phyloP scores from a whole-genome alignment of 1,139 yeast species.

The Yamadazyma sp. region DNA sequence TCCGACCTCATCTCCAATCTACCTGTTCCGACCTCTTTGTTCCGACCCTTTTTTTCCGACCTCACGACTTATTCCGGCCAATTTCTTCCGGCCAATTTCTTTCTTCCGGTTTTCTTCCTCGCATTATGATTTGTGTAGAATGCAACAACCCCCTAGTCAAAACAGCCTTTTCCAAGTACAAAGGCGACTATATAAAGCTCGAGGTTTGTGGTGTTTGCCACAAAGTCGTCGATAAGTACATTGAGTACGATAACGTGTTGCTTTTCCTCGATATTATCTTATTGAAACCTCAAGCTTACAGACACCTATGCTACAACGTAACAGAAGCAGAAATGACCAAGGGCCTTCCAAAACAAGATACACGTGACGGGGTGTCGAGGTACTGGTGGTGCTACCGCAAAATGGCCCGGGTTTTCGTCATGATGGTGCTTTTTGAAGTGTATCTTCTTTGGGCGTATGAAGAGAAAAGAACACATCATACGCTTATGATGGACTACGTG shows the following conservation, averaged over 20 bases:
- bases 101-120: no score
- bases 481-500: conserved; percentile 29
- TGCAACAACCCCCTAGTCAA: conserved; percentile 63
- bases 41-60: no score
- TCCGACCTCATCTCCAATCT: no score
- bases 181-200: conserved; percentile 76
- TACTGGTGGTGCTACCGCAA: conserved; percentile 9
- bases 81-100: no score
- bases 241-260: conserved; percentile 84
- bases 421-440: conserved; percentile 82
- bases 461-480: conserved; percentile 52
- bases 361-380: no score
- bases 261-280: conserved; percentile 80
- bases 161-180: conserved; percentile 68
- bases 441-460: conserved; percentile 91
- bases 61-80: not conserved
- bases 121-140: conserved; percentile 92
- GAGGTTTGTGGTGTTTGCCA: conserved; percentile 77
- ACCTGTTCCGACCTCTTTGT: no score
- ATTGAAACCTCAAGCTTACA: conserved; percentile 83
- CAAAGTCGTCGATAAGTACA: conserved; percentile 81
- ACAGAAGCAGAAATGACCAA: conserved; percentile 33
- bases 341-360: not conserved
- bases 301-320: conserved; percentile 81
- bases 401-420: conserved; percentile 52